phyloP scores from a whole-genome alignment of 2,329 filamentous ascomycete genomes.

The Penicillium sp. region DNA sequence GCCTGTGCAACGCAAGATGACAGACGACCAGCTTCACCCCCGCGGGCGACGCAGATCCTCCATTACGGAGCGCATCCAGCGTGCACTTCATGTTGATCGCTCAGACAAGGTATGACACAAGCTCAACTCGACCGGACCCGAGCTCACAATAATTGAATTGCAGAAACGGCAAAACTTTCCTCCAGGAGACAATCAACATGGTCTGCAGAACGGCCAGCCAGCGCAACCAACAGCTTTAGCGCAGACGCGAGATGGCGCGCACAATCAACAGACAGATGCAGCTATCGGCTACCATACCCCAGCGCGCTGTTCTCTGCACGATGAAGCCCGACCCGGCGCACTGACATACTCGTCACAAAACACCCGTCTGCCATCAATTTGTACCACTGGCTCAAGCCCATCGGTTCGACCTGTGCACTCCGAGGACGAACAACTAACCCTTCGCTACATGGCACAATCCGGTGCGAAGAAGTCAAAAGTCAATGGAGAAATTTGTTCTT shows the following conservation, averaged over 20 bases:
- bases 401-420: conserved; percentile 11
- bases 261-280: conserved; percentile 1
- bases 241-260: neutral
- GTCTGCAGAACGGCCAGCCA: neutral
- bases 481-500: conserved; percentile 17
- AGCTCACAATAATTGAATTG: conserved; percentile 1
- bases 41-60: conserved; percentile 26
- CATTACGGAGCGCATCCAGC: conserved; percentile 25
- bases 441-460: conserved; percentile 8
- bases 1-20: conserved; percentile 9
- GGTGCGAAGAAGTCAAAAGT: conserved; percentile 7
- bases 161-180: conserved; percentile 13
- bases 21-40: conserved; percentile 17
- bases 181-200: neutral
- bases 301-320: conserved; percentile 7
- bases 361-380: conserved; percentile 19
- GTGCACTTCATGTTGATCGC: conserved; percentile 21
- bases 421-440: conserved; percentile 9
- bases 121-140: neutral
- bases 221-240: neutral
- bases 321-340: conserved; percentile 19
- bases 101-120: conserved; percentile 16
- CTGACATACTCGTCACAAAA: conserved; percentile 16
- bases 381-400: conserved; percentile 21
- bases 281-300: conserved; percentile 3